A percentile compares a stretch with the other conserved stretches of the same genome.
phyloP scores from a whole-genome alignment of 495 filamentous ascomycete species.

The Hypoxylon perforatum region DNA sequence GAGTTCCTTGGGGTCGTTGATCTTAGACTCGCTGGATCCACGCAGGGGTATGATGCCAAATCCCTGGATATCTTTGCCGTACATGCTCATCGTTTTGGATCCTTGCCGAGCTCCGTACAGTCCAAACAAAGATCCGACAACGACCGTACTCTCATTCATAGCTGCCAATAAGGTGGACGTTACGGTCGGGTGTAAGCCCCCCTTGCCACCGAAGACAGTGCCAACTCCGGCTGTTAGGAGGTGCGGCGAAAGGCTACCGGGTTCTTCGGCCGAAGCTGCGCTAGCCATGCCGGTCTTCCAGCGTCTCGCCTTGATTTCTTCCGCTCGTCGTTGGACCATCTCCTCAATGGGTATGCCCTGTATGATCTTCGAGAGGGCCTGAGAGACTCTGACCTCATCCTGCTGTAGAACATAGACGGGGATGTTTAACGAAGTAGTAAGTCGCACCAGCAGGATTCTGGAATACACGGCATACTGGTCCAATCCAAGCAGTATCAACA shows the following conservation, averaged over 20 bases:
- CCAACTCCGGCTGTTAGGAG: constrained; percentile 86
- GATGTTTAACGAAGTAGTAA: constrained; percentile 75
- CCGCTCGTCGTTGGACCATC: constrained; percentile 72
- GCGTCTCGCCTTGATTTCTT: constrained; percentile 74
- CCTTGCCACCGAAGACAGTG: constrained; percentile 81
- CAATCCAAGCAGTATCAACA: constrained; percentile 81
- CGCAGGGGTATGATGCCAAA: constrained; percentile 87
- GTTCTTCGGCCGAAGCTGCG: constrained; percentile 76
- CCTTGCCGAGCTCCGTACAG: constrained; percentile 89
- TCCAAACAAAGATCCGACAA: constrained; percentile 88
- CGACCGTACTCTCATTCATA: constrained; percentile 77
- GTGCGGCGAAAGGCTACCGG: constrained; percentile 82
- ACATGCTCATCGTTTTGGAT: constrained; percentile 86
- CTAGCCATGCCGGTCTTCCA: constrained; percentile 85
- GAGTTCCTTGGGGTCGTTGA: constrained; percentile 55
- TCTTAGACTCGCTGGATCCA: constrained; percentile 46
- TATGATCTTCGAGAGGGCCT: constrained; percentile 77
- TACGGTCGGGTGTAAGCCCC: constrained; percentile 74
- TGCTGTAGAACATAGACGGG: constrained; percentile 71
- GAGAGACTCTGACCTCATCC: constrained; percentile 79
- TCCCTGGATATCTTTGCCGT: constrained; percentile 86
- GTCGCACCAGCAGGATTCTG: constrained; percentile 75
- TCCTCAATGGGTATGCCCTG: constrained; percentile 75
- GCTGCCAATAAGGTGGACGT: constrained; percentile 83
- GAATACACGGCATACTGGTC: constrained; percentile 83